Base-by-base conservation (phyloP, 345 rosid genomes). In the Leavenworthia alabamica region DNA sequence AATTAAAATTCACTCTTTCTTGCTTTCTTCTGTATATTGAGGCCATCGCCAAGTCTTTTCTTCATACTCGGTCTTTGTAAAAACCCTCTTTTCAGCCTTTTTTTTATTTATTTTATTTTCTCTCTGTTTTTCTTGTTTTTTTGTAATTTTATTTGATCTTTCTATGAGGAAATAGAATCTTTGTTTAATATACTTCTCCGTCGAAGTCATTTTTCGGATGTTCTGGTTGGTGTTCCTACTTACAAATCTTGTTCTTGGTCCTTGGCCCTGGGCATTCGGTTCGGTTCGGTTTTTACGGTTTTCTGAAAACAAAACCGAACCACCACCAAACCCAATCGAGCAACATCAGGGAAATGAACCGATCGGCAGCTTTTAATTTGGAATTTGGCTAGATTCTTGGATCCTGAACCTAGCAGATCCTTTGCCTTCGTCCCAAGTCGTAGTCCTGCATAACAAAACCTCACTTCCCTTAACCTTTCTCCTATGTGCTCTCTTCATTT, bases 21-120 rank as follows among this genome's bases (percentile, higher is more conserved):
- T 54, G 43, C 37, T 70, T 63, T 63, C 40, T 60, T 71, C 64
- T 63, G 70, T 71, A 63, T 14, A 63, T 63, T 63, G 74, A 55
- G 65, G 70, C 69, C 7, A n/a, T 39, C 16, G 60, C 66, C 72
- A 41, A 41, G n/a, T 67, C 43, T 26, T 51, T 22, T 39, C 63
- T 45, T 54, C 57, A 46, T 37, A 46, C 51, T 45, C 57, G 20
- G 20, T 36, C 17, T 54, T 45, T 37, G 41, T 70, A 20, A 16
- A 47, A 56, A 28, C 32, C 50, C 42, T 62, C 47, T 46, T 62
- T 45, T 36, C 44, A 37, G 50, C n/a, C n/a, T n/a, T n/a, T 9
- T 39, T 24, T 48, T 3, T 43, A 24, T 12, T 35, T 36, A 1
- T 5, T 35, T 12, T 4, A 2, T 36, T n/a, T 48, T 2, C 5